phyloP scores from a whole-genome alignment of 345 rosid genomes.

The Fremontodendron californicum region DNA sequence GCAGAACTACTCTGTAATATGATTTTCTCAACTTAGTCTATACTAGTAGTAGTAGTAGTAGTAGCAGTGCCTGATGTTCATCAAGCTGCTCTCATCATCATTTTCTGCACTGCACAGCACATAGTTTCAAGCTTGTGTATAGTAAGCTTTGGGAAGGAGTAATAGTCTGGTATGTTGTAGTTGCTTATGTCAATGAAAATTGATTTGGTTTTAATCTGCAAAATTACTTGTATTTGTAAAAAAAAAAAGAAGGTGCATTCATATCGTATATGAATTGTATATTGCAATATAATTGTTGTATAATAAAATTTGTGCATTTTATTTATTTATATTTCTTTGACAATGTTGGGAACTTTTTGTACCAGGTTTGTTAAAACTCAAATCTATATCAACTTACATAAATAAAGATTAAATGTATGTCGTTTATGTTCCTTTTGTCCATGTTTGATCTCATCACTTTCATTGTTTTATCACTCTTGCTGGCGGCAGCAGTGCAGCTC shows the following conservation, averaged over 20 bases:
- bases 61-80: neutral
- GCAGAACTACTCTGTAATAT: conserved; percentile 2
- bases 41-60: too few species aligned
- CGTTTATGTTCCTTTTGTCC: neutral
- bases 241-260: conserved; percentile 1
- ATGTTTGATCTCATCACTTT: neutral
- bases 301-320: neutral
- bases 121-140: conserved; percentile 10
- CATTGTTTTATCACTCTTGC: too few species aligned
- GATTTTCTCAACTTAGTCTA: neutral
- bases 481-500: too few species aligned
- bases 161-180: neutral
- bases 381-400: neutral
- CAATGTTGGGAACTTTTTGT: neutral
- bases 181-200: neutral
- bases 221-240: neutral
- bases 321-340: neutral
- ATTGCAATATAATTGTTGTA: conserved; percentile 8
- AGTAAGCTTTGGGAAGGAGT: neutral
- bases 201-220: neutral
- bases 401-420: neutral
- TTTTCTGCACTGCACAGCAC: conserved; percentile 12
- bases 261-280: conserved; percentile 11
- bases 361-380: neutral
- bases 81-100: neutral